Evolutionary conservation across 345 rosid genomes (phyloP).

Genomic region (Theobroma cacao): DNA sequence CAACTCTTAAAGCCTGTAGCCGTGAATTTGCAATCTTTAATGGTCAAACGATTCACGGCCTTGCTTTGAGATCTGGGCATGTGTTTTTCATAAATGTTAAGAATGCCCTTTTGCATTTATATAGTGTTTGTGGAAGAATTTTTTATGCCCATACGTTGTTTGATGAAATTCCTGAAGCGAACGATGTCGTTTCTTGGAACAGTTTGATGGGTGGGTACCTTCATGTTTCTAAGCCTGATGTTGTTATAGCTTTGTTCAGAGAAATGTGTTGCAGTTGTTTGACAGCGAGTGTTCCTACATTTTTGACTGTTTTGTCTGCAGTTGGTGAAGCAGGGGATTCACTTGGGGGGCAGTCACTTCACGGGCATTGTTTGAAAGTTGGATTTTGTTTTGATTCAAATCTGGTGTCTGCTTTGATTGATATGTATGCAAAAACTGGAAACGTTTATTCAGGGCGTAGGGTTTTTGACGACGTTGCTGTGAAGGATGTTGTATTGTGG

Average conservation of each 20-base stretch:
- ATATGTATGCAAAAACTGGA: slow-evolving; percentile 46
- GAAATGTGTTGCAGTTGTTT: slow-evolving; percentile 29
- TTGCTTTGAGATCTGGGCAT: slow-evolving; percentile 50
- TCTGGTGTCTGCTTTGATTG: slow-evolving; percentile 51
- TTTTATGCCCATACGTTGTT: slow-evolving; percentile 51
- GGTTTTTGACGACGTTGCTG: slow-evolving; percentile 39
- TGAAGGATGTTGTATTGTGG: slow-evolving; percentile 56
- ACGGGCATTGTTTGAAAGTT: slow-evolving; percentile 48
- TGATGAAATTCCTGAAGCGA: slow-evolving; percentile 44
- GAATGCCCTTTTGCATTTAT: slow-evolving; percentile 47
- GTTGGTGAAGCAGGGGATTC: slow-evolving; percentile 38
- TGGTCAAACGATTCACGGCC: slow-evolving; percentile 53
- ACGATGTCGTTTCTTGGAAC: slow-evolving; percentile 57
- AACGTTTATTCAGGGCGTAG: slow-evolving; percentile 35
- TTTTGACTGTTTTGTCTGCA: slow-evolving; percentile 40
- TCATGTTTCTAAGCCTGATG: slow-evolving; percentile 32
- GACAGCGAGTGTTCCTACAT: slow-evolving; percentile 32
- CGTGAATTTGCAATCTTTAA: slow-evolving; percentile 20
- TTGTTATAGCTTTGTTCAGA: slow-evolving; percentile 34
- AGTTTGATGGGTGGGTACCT: slow-evolving; percentile 52
- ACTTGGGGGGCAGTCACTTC: slow-evolving; percentile 35
- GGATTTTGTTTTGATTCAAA: slow-evolving; percentile 40
- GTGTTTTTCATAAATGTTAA: slow-evolving; percentile 38
- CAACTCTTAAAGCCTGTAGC: slow-evolving; percentile 48
- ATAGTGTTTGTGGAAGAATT: slow-evolving; percentile 31